Evolutionary conservation across 1,284 basidiomycete species (phyloP), one percentile per base, ranked within the genome.

Genomic region (Microbotryum lychnidis-dioicae): DNA sequence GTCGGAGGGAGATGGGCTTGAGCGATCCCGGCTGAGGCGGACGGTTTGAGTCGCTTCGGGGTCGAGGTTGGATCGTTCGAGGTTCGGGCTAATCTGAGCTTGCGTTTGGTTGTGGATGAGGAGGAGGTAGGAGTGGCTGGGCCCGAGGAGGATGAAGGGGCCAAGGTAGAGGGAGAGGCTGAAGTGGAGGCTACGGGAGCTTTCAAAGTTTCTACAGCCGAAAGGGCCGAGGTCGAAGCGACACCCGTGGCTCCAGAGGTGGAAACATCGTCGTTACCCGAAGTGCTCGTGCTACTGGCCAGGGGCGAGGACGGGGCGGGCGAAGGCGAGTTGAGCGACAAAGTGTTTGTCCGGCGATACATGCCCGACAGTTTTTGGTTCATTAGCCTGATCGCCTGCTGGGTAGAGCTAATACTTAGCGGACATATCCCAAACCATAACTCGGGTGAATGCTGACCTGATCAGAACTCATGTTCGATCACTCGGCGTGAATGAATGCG

Each of bases 351-450:
- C 27, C 64, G 59, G 46, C 66, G 62, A 52, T 65, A 64, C 56
- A 71, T 58, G 25, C 70, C 68, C 5, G 64, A 67, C 14, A 71
- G 56, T 48, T 71, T 68, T 14, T 65, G 65, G 62, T 71, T 71
- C 42, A 71, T 53, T 49, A 69, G 65, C 4, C 61, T 54, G 23
- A 67, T 52, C 8, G 63, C 56, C 66, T 67, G 61, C n/a, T 6
- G 2, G 8, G 9, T 8, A 31, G 9, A 8, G 8, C 9, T 31
- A 8, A 31, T 31, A 7, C 6, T 31, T 31, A 31, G 31, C 8
- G 9, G 31, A 31, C 31, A 10, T 31, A 31, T 31, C 10, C 8
- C 7, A 7, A 31, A 31, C 8, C 31, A 31, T 31, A 31, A 7
- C 31, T 42, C 37, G 37, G 10, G 37, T 18, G 37, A 16, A 18